Conservation (phyloP, 2,329 filamentous ascomycete species). For the Cyclaneusma minus region DNA sequence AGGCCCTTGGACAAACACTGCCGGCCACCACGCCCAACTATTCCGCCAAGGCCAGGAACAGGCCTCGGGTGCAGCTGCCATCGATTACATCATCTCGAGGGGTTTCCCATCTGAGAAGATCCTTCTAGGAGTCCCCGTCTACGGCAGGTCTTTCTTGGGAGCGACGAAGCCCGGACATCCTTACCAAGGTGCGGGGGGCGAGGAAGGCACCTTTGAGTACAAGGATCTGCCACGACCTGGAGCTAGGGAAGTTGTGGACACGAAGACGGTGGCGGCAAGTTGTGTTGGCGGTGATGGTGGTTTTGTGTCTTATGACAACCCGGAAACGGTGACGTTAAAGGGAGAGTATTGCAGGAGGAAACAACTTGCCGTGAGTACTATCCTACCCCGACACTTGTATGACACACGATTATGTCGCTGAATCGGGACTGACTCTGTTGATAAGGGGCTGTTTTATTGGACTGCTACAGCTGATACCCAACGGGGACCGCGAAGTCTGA, state of each 20-base stretch:
- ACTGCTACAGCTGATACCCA: constrained; percentile 56
- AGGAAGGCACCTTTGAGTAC: constrained; percentile 62
- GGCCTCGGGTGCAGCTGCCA: constrained; percentile 48
- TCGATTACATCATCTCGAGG: constrained; percentile 47
- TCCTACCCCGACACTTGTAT: neutral
- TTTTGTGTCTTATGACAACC: constrained; percentile 69
- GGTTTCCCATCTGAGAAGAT: constrained; percentile 59
- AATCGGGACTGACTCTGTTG: constrained; percentile 3
- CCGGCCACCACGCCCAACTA: constrained; percentile 64
- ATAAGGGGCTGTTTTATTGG: constrained; percentile 66
- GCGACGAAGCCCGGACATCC: constrained; percentile 48
- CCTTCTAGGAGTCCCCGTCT: constrained; percentile 59
- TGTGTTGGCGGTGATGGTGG: constrained; percentile 60
- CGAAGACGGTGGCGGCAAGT: constrained; percentile 50
- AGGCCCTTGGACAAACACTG: constrained; percentile 50
- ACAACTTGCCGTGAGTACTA: constrained; percentile 38
- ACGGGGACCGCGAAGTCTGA: constrained; percentile 38
- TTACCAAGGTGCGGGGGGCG: constrained; percentile 37
- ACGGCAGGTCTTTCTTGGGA: constrained; percentile 59
- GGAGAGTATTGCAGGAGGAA: constrained; percentile 58
- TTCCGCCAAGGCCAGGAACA: constrained; percentile 39
- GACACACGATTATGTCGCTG: neutral
- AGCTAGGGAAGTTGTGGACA: constrained; percentile 53
- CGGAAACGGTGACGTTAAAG: constrained; percentile 61
- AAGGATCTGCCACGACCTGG: constrained; percentile 45